Percentiles rank a stretch among this genome's conserved stretches.
Evolutionary conservation across 345 rosid genomes (phyloP).

Genomic region (Hirschfeldia incana): DNA sequence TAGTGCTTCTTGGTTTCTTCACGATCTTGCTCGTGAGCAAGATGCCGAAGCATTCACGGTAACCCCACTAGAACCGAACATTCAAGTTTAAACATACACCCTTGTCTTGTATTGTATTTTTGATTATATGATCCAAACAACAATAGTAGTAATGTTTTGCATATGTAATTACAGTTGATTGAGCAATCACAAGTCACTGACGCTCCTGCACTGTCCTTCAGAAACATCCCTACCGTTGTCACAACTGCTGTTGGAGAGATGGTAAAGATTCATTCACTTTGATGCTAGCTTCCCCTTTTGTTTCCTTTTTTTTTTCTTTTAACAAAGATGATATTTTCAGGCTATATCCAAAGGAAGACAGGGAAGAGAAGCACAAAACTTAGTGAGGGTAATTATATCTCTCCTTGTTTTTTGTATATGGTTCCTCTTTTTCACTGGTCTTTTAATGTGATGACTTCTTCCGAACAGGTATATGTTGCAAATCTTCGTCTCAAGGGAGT

Average conservation of each 20-base stretch:
- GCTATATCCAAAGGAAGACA: conserved; percentile 82
- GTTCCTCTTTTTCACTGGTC: background rate
- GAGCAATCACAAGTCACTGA: conserved; percentile 67
- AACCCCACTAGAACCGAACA: conserved; percentile 6
- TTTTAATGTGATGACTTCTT: background rate
- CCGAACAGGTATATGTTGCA: conserved; percentile 69
- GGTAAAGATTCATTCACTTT: conserved; percentile 46
- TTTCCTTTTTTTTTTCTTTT: background rate
- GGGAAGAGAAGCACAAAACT: conserved; percentile 89
- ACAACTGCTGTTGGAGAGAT: conserved; percentile 78
- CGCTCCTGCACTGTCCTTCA: conserved; percentile 49
- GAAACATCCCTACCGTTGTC: conserved; percentile 46
- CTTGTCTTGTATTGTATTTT: no score
- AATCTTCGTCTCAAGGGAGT: conserved; percentile 75
- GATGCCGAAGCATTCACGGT: conserved; percentile 72
- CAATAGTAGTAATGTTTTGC: background rate
- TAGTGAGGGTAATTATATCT: conserved; percentile 50
- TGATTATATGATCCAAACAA: background rate
- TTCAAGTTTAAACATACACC: no score
- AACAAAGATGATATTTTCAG: conserved; percentile 34
- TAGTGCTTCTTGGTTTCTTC: conserved; percentile 77
- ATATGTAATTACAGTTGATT: conserved; percentile 46
- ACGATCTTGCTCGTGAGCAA: conserved; percentile 70
- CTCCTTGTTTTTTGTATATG: background rate
- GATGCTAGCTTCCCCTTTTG: background rate